Conservation (phyloP, 208 protist genomes). For the Entamoeba invadens region DNA sequence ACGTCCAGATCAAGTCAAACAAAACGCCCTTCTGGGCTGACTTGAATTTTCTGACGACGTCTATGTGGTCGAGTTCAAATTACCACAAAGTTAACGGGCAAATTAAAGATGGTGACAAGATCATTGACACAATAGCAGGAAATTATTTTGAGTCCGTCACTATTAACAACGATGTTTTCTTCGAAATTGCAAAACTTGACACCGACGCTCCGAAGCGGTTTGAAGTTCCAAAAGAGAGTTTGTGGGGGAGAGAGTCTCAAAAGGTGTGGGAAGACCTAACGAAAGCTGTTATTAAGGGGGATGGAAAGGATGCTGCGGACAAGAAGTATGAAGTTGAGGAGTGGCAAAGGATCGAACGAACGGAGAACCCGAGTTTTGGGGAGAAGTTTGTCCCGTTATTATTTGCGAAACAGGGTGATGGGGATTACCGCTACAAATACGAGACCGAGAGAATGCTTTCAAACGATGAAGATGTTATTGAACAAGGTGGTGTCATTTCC, state of each 20-base stretch:
- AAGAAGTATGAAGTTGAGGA: conserved; percentile 5
- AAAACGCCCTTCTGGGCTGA: background rate
- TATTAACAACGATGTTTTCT: background rate
- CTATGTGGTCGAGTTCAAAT: background rate
- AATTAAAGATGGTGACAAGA: background rate
- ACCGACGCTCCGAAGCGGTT: background rate
- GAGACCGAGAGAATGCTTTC: background rate
- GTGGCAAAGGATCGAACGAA: background rate
- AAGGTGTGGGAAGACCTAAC: background rate
- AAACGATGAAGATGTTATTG: background rate
- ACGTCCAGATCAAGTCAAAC: background rate
- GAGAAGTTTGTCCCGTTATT: background rate
- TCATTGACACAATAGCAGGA: background rate
- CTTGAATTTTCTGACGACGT: background rate
- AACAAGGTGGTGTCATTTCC: too few species aligned
- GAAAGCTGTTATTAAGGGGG: background rate
- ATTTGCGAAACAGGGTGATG: background rate
- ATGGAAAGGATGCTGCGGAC: background rate
- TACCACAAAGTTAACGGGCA: background rate
- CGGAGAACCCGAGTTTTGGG: background rate
- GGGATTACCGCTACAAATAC: background rate
- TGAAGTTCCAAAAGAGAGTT: background rate
- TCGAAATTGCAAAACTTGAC: background rate
- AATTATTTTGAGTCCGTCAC: background rate
- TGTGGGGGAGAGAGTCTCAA: background rate